These are phyloP conservation scores for Jamesozyma hellenica DNA, from an alignment of 805 yeast species.

Conservation along the genomic window DNA sequence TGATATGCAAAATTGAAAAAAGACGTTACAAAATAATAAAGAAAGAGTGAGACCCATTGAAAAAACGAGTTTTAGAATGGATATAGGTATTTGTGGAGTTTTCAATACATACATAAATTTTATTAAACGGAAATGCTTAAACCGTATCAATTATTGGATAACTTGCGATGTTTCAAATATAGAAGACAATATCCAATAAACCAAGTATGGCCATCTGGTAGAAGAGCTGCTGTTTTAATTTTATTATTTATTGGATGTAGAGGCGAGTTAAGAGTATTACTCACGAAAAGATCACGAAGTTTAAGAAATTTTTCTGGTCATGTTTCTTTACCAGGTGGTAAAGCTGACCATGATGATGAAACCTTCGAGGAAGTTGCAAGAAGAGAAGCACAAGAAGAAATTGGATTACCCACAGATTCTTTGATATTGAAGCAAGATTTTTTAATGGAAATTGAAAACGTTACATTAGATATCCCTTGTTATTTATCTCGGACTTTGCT, in stretches of 20 bases:
- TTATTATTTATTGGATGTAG: conserved; percentile 60
- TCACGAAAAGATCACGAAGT: conserved; percentile 66
- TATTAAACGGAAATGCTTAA: conserved; percentile 17
- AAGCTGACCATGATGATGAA: conserved; percentile 62
- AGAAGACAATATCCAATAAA: conserved; percentile 15
- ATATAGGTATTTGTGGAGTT: no score
- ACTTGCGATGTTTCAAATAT: conserved; percentile 12
- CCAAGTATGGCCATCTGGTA: conserved; percentile 60
- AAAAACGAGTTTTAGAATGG: no score
- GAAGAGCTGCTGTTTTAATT: conserved; percentile 75
- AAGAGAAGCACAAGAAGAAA: conserved; percentile 81
- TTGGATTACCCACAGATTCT: conserved; percentile 54
- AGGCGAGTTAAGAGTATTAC: conserved; percentile 67
- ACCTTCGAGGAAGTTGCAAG: conserved; percentile 64
- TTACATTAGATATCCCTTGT: conserved; percentile 55
- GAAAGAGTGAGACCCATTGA: no score
- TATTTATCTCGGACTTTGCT: conserved; percentile 73
- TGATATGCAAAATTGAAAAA: no score
- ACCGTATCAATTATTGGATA: conserved; percentile 14
- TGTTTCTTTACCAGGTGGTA: conserved; percentile 89
- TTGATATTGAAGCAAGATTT: conserved; percentile 32
- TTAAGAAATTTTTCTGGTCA: conserved; percentile 78
- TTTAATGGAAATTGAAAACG: conserved; percentile 51
- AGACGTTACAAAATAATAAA: no score
- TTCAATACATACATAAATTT: no score